Percentiles rank a stretch among this genome's conserved stretches.
Conservation (phyloP, 2,329 filamentous ascomycete genomes). For the Hypoxylon sp. region DNA sequence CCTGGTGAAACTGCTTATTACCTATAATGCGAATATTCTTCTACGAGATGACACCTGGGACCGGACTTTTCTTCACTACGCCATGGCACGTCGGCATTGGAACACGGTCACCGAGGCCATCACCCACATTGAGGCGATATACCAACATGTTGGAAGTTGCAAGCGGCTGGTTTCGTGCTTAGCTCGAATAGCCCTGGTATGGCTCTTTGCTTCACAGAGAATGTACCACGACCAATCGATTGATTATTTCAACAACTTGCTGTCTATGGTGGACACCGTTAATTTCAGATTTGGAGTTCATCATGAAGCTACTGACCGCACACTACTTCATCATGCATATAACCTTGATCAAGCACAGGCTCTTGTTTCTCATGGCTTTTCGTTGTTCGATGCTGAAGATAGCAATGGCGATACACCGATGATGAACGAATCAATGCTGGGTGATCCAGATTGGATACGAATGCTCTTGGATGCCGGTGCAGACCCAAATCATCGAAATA, state of each 20-base stretch:
- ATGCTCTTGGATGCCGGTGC: not conserved
- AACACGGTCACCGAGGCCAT: not conserved
- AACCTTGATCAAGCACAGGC: not conserved
- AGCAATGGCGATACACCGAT: not conserved
- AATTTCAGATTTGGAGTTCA: not conserved
- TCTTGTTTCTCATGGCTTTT: not conserved
- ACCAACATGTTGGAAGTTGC: not conserved
- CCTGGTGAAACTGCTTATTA: not conserved
- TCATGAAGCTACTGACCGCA: not conserved
- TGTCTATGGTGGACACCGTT: not conserved
- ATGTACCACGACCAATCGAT: not conserved
- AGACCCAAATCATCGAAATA: not conserved
- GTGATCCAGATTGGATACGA: not conserved
- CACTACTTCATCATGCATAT: not conserved
- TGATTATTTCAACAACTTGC: not conserved
- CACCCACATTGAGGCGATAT: not conserved
- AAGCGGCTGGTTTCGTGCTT: not conserved
- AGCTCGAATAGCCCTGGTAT: not conserved
- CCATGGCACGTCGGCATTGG: not conserved
- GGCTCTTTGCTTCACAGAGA: not conserved
- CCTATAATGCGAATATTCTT: not conserved
- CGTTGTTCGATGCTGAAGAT: not conserved
- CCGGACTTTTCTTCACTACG: not conserved
- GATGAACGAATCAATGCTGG: not conserved
- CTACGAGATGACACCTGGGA: not conserved